Evolutionary conservation across 108 stramenopile genomes (phyloP), one percentile per base, ranked within the genome.

Genomic region (Skeletonema menzelii): DNA sequence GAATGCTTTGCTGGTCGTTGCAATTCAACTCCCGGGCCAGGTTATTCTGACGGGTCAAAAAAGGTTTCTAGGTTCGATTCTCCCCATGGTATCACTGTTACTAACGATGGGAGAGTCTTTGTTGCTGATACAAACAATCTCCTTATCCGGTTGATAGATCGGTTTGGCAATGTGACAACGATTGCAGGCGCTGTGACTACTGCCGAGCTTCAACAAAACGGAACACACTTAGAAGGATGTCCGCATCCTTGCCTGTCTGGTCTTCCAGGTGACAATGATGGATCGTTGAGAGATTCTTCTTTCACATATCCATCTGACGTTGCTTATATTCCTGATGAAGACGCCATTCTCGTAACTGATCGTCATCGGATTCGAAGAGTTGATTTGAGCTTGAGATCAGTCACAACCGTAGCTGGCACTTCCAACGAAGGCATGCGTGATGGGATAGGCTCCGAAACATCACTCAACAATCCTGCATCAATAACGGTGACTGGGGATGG

Each of bases 101-200:
- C 80, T 69, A 75, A 76, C 44, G 64, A 73, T 40, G 86, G 88
- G 26, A 59, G 65, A 57, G 80, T 94, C 24, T 87, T 83, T 56
- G 92, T 96, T 1, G 95, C 93, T 6, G 95, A 96, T 61, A 93
- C 90, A n/a, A 83, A 91, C 85, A 96, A 96, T 68, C 89, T 90
- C 67, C 63, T 88, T 3, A 40, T 96, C 2, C 62, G 95, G 22
- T 44, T 59, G 69, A 73, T 94, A 26, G 79, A 86, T 63, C 59
- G 31, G 35, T 82, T 85, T 58, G 87, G 87, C 10, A 75, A 28
- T 17, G 81, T 70, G 22, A 58, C 44, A 47, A 95, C 93, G 7
- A 60, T 94, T 49, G 91, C 91, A 85, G 76, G 82, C 8, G 65
- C 80, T 22, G 42, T 62, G 17, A 56, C 28, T 24, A 63, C 38